Percentiles rank a stretch among this genome's conserved stretches.
phyloP scores from a whole-genome alignment of 257 asterid species.

The Fraxinus cuspidata region DNA sequence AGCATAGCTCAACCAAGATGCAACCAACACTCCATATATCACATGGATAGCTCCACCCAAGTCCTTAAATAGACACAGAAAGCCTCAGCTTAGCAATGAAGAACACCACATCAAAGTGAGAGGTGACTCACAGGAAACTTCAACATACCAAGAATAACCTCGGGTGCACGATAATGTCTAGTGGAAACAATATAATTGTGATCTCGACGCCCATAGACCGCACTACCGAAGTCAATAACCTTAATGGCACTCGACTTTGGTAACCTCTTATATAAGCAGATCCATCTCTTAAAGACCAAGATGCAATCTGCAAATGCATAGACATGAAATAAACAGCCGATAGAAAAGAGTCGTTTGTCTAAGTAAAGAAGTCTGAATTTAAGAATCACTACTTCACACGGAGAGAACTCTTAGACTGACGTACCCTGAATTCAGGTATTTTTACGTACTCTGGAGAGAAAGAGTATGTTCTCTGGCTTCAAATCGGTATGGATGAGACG shows the following conservation, averaged over 20 bases:
- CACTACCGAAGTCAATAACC: conserved; percentile 57
- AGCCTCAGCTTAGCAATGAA: background rate
- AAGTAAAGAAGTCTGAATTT: background rate
- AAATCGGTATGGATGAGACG: conserved; percentile 54
- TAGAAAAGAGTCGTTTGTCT: background rate
- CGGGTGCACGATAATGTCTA: conserved; percentile 57
- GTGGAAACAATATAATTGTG: conserved; percentile 56
- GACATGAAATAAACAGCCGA: background rate
- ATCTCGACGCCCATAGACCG: conserved; percentile 51
- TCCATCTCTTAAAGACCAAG: conserved; percentile 42
- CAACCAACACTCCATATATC: conserved; percentile 59
- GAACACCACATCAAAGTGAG: background rate
- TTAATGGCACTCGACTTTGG: conserved; percentile 57
- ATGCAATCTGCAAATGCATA: conserved; percentile 37
- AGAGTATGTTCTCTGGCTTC: conserved; percentile 61
- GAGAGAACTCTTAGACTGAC: background rate
- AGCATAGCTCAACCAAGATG: conserved; percentile 53
- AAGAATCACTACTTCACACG: background rate
- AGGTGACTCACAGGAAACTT: background rate
- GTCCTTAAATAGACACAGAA: conserved; percentile 33
- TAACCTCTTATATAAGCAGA: conserved; percentile 39
- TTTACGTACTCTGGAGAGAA: conserved; percentile 49
- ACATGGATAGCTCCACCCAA: conserved; percentile 60
- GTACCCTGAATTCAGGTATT: conserved; percentile 51
- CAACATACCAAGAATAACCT: conserved; percentile 37